Base-by-base conservation (phyloP, 2,329 filamentous ascomycete species). In the Talaromyces sp. region DNA sequence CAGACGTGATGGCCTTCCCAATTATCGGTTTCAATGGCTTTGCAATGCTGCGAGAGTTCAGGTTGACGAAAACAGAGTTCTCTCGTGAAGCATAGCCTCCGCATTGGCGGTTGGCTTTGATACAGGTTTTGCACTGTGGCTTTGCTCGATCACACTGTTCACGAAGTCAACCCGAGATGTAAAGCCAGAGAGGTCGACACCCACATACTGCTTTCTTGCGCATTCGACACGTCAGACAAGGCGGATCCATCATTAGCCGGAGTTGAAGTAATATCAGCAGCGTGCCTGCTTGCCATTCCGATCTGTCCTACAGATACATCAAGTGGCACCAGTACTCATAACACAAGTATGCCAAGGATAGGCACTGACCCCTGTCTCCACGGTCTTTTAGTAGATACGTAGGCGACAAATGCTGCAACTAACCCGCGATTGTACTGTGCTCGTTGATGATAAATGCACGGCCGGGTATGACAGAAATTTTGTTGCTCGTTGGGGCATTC, bases 21-120 rank as follows among this genome's bases (percentile, higher is more conserved):
- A 62, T 62, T 16, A 62, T 36, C n/a, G 33, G 47, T 50, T 62
- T 62, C 16, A 42, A 23, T n/a, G 44, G 56, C 18, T n/a, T 47
- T 28, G 36, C 53, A 16, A 62, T 59, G 28, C 50, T 62, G 30
- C 27, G 28, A 16, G 30, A 50, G 31, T 62, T 56, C 27, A 62
- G 31, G 14, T 62, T 62, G 60, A 62, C 56, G 12, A 62, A 62
- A 12, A 62, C 56, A 5, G 50, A 44, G 18, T 53, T 53, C 31
- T 50, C 55, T 31, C 30, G 27, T 8, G 56, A 47, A 8, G 50
- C 47, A 34, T 62, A 62, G n/a, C 60, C 60, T 54, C 23, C 50
- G 18, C 60, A 62, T 55, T 36, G 30, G 12, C 56, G 56, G 14
- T 57, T 57, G 23, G 60, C 42, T n/a, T 55, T 59, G 14, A 40